A percentile compares a stretch with the other conserved stretches of the same genome.
These are phyloP conservation scores for Cystofilobasidium ferigula DNA, from an alignment of 768 basidiomycete species.

Conservation along the genomic window DNA sequence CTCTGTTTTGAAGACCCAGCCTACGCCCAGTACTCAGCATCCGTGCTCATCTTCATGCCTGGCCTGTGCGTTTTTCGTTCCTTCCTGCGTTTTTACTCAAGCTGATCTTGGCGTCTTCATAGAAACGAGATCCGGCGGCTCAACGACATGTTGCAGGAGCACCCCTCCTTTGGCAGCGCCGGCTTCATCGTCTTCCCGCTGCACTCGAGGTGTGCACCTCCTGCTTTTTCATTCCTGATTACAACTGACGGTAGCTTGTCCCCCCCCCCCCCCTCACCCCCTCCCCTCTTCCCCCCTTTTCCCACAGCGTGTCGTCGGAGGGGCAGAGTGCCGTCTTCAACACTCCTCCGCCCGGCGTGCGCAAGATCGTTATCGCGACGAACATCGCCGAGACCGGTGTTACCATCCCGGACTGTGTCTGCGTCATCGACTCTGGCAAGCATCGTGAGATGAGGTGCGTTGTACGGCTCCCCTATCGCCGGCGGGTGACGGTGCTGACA, in stretches of 20 bases:
- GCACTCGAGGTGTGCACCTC: constrained; percentile 54
- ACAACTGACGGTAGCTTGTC: too few relatives aligned
- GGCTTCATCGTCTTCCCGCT: constrained; percentile 69
- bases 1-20: constrained; percentile 60
- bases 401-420: constrained; percentile 90
- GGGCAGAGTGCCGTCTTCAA: constrained; percentile 86
- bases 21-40: constrained; percentile 55
- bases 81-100: neutral
- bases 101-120: neutral
- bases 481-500: neutral
- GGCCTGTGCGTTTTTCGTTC: constrained; percentile 46
- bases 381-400: constrained; percentile 96
- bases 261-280: too few relatives aligned
- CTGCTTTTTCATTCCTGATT: neutral
- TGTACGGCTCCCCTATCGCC: neutral
- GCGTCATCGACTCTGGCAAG: constrained; percentile 87
- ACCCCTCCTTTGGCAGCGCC: constrained; percentile 56
- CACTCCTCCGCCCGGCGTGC: constrained; percentile 60
- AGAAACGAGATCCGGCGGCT: constrained; percentile 75
- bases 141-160: constrained; percentile 67
- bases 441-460: constrained; percentile 81
- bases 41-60: constrained; percentile 85
- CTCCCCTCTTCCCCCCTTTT: too few relatives aligned
- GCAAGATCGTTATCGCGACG: constrained; percentile 83
- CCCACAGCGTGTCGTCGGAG: constrained; percentile 59